Base-by-base conservation (phyloP, 2,329 filamentous ascomycete genomes). In the Dothideomycetidae sp. region DNA sequence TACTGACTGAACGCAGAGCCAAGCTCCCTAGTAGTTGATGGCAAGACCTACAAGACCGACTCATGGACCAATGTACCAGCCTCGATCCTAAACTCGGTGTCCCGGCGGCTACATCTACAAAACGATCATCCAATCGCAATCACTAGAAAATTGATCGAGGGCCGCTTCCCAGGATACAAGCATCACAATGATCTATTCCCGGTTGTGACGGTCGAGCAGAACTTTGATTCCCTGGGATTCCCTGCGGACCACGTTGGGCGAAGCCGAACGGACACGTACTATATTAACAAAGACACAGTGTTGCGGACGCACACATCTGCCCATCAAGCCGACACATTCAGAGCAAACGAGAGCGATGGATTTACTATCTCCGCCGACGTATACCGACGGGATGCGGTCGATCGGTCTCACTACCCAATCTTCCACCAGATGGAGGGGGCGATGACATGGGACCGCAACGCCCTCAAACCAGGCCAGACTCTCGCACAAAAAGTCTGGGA, bases 381-480 rank as follows among this genome's bases (percentile, higher is more conserved):
- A 12, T 98, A 96, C 59, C 75, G 90, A 30, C 73, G 90, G 46
- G 90, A 98, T 70, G 86, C 88, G 40, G 80, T 98, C 52, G 90
- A 98, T 60, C 75, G 82, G 40, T 90, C 79, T 49, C 90, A 98
- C 61, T 96, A 96, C 60, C 90, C 90, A 0, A 75, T 93, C 41
- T 98, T 98, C 59, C 90, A 98, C 61, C 90, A 98, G 62, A 96
- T 96, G 86, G 90, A 98, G 58, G 88, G 85, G 10, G 88, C 88
- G 5, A 71, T 80, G 48, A 78, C 85, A 37, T 98, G 90, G 88
- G 80, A 90, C 53, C 73, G 83, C 7, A 66, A 55, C 17, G 69
- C 63, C 54, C 71, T 71, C 31, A 67, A 63, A 38, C 64, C 50
- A 10, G 45, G 50, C 28, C 51, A 55, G 13, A 70, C 79, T 45